phyloP scores from a whole-genome alignment of 805 yeast genomes.

The Wickerhamiella bombiphila region DNA sequence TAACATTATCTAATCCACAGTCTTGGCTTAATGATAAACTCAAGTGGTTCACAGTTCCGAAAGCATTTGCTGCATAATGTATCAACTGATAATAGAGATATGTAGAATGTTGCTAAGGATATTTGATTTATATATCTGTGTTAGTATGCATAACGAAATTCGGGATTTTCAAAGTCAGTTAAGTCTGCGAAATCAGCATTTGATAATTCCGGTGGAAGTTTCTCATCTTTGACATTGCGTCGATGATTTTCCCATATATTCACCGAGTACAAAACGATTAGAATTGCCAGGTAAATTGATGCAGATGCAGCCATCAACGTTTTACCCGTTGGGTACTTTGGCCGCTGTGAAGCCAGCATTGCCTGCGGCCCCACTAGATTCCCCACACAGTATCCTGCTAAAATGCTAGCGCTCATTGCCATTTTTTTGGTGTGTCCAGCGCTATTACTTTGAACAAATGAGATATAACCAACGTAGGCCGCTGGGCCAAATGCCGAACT shows the following conservation, averaged over 20 bases:
- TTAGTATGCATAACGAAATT: slow-evolving; percentile 31
- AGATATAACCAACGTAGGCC: slow-evolving; percentile 15
- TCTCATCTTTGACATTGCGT: slow-evolving; percentile 22
- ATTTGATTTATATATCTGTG: no score
- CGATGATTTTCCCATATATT: slow-evolving; percentile 26
- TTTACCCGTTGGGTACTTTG: slow-evolving; percentile 43
- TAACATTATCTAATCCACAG: no score
- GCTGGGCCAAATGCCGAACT: slow-evolving; percentile 5
- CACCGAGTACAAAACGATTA: slow-evolving; percentile 22
- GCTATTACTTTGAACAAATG: slow-evolving; percentile 29
- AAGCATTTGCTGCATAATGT: no score
- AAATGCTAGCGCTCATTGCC: slow-evolving; percentile 31
- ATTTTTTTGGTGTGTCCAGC: slow-evolving; percentile 46
- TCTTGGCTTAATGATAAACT: no score
- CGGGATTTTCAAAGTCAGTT: slow-evolving; percentile 39
- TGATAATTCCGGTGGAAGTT: slow-evolving; percentile 4
- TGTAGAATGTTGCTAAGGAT: no score
- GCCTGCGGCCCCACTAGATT: slow-evolving; percentile 47
- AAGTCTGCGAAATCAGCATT: slow-evolving; percentile 34
- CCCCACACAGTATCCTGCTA: slow-evolving; percentile 40
- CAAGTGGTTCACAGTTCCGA: no score
- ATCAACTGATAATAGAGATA: no score
- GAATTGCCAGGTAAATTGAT: slow-evolving; percentile 27
- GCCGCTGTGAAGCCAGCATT: slow-evolving; percentile 42
- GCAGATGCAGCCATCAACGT: slow-evolving; percentile 34